phyloP scores from a whole-genome alignment of 495 filamentous ascomycete species.

The Margaritispora aquatica region DNA sequence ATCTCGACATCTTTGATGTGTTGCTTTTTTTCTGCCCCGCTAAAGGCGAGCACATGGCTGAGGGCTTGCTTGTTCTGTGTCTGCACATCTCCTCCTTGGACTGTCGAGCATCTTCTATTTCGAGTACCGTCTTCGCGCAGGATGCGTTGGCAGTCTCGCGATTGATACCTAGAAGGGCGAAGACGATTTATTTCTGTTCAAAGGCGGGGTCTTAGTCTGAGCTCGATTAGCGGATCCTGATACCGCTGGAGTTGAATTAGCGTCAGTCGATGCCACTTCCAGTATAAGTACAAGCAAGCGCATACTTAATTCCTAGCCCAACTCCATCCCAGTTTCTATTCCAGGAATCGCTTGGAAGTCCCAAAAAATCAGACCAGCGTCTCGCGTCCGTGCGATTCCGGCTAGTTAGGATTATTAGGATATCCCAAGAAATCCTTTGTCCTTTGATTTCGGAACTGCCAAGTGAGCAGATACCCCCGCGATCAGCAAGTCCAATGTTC shows the following conservation, averaged over 20 bases:
- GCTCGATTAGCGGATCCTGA: conserved; percentile 20
- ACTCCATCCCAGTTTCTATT: conserved; percentile 5
- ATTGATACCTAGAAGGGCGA: neutral
- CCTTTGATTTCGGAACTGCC: neutral
- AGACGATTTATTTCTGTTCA: neutral
- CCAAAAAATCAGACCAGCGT: conserved; percentile 9
- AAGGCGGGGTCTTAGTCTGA: conserved; percentile 8
- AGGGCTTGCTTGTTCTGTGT: neutral
- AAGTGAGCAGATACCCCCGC: neutral
- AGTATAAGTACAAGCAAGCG: conserved; percentile 1
- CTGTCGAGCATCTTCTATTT: neutral
- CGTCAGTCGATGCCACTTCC: neutral
- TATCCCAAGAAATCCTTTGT: neutral
- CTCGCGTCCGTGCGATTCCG: neutral
- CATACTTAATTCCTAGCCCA: neutral
- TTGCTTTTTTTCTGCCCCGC: conserved; percentile 15
- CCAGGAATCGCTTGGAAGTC: neutral
- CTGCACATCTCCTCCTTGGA: neutral
- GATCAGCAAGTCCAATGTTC: neutral
- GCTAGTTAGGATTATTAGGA: neutral
- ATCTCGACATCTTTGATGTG: neutral
- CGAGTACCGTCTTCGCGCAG: no score
- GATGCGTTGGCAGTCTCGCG: neutral
- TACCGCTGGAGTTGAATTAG: conserved; percentile 8
- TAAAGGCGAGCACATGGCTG: conserved; percentile 12